Evolutionary conservation across 2,329 filamentous ascomycete species (phyloP).

Genomic region (Aurifilum marmelostoma): DNA sequence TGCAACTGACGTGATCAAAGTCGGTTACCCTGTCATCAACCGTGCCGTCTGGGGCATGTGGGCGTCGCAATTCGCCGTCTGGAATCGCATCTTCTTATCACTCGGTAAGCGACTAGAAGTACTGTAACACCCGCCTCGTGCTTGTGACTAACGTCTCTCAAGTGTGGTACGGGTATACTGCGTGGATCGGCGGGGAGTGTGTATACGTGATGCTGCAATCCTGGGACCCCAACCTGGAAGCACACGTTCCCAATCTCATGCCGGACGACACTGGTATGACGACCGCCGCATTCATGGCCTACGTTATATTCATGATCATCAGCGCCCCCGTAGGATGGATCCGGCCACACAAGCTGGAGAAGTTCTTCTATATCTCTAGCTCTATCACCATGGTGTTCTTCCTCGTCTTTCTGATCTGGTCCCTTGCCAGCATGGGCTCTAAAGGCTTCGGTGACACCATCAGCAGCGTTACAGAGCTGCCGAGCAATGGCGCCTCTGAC

Average conservation of each 20-base stretch:
- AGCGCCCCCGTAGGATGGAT: conserved; percentile 50
- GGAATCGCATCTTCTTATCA: conserved; percentile 52
- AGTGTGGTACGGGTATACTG: conserved; percentile 47
- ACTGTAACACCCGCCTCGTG: conserved; percentile 37
- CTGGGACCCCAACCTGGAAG: conserved; percentile 47
- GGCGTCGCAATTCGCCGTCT: conserved; percentile 51
- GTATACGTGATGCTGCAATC: conserved; percentile 50
- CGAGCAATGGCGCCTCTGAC: conserved; percentile 36
- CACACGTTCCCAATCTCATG: conserved; percentile 47
- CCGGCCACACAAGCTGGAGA: conserved; percentile 46
- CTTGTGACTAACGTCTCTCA: background rate
- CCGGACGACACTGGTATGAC: conserved; percentile 47
- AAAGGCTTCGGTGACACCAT: conserved; percentile 44
- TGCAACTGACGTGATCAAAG: conserved; percentile 47
- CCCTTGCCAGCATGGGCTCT: conserved; percentile 46
- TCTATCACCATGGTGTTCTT: conserved; percentile 46
- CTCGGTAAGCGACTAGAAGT: conserved; percentile 40
- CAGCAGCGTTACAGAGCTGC: conserved; percentile 32
- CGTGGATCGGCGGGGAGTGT: conserved; percentile 52
- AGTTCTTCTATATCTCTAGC: conserved; percentile 47
- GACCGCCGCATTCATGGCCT: conserved; percentile 47
- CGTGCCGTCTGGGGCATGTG: conserved; percentile 53
- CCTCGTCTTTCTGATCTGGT: conserved; percentile 48
- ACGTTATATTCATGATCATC: conserved; percentile 48
- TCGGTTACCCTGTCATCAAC: conserved; percentile 54